Percentiles rank a stretch among this genome's conserved stretches.
phyloP scores from a whole-genome alignment of 2,329 filamentous ascomycete species.

The Dothistroma septosporum region DNA sequence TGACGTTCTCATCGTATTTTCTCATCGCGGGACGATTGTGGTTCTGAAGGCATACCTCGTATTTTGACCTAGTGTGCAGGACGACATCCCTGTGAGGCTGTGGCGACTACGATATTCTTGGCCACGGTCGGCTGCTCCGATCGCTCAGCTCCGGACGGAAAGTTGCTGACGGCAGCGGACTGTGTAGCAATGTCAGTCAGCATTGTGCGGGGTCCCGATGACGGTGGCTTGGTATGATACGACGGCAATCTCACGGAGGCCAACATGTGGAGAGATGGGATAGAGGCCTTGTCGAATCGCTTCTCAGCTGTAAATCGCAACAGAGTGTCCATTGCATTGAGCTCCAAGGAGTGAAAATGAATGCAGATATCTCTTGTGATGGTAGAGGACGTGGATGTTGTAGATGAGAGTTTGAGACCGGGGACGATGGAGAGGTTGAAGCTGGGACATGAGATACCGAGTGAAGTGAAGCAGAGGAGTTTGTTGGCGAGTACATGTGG shows the following conservation, averaged over 20 bases:
- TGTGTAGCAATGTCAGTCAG: too few relatives aligned
- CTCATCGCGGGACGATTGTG: too few relatives aligned
- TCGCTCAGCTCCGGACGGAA: too few relatives aligned
- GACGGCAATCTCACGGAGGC: too few relatives aligned
- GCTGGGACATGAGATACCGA: slow-evolving; percentile 40
- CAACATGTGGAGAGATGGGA: slow-evolving; percentile 24
- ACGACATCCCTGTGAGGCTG: too few relatives aligned
- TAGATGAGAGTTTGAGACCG: slow-evolving; percentile 45
- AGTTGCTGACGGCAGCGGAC: too few relatives aligned
- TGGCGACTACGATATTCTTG: too few relatives aligned
- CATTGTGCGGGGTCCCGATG: too few relatives aligned
- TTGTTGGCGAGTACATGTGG: slow-evolving; percentile 45
- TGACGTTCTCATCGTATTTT: slow-evolving; percentile 8
- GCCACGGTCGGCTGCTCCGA: too few relatives aligned
- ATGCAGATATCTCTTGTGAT: slow-evolving; percentile 36
- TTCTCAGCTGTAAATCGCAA: slow-evolving; percentile 46
- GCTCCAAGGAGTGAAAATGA: slow-evolving; percentile 40
- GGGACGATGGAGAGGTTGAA: slow-evolving; percentile 43
- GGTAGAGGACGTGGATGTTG: slow-evolving; percentile 38
- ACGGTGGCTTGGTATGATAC: too few relatives aligned
- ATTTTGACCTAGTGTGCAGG: too few relatives aligned
- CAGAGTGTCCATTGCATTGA: slow-evolving; percentile 41
- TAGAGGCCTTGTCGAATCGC: slow-evolving; percentile 33
- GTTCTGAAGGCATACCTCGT: too few relatives aligned
- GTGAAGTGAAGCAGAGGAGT: slow-evolving; percentile 37